phyloP scores from a whole-genome alignment of 2,329 filamentous ascomycete species.

The Coniochaeta ligniaria region DNA sequence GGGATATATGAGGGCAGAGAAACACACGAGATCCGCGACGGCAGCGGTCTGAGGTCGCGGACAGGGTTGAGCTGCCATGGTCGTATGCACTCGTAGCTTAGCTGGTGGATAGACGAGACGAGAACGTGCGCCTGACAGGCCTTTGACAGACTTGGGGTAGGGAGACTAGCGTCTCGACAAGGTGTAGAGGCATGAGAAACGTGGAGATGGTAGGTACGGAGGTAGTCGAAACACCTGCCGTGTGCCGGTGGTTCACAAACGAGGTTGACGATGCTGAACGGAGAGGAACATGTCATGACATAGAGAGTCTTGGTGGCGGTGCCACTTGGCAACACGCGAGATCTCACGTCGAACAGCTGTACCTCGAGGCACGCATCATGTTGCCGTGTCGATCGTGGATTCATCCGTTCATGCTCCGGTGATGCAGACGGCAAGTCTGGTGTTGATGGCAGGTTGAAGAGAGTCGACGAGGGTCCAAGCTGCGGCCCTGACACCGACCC shows the following conservation, averaged over 20 bases:
- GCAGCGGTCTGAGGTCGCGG: neutral
- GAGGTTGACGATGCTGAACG: neutral
- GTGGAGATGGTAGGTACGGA: neutral
- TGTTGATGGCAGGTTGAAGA: neutral
- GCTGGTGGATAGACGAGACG: neutral
- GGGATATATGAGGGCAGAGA: neutral
- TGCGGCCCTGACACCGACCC: neutral
- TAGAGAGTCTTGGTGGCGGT: neutral
- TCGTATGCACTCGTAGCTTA: neutral
- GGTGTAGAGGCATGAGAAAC: neutral
- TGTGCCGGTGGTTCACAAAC: neutral
- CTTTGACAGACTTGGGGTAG: neutral
- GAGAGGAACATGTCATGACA: neutral
- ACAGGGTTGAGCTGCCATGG: neutral
- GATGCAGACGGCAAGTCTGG: neutral
- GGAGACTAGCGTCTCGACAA: neutral
- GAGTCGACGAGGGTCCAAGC: neutral
- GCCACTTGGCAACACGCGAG: neutral
- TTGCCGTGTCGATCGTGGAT: neutral
- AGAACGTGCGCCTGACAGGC: neutral
- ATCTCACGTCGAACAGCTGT: neutral
- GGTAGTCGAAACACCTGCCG: neutral
- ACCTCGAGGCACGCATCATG: neutral
- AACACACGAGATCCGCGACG: slow-evolving; percentile 1
- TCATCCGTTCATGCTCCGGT: slow-evolving; percentile 2